phyloP scores from a whole-genome alignment of 495 filamentous ascomycete genomes.

The Symbiotaphrina buchneri region DNA sequence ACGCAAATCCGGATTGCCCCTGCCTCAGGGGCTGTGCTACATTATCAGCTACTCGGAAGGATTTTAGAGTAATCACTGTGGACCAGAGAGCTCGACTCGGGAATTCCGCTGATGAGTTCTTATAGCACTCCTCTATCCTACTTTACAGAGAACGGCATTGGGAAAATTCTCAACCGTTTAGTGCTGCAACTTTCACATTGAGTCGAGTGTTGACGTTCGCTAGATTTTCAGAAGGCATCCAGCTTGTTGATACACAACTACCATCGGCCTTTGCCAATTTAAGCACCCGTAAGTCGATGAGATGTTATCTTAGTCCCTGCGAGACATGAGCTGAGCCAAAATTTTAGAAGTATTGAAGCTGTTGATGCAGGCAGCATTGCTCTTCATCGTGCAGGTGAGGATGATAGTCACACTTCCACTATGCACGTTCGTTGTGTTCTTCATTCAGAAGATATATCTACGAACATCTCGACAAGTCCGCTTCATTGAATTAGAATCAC shows the following conservation, averaged over 20 bases:
- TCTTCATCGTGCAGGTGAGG: constrained; percentile 5
- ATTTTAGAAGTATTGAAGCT: background rate
- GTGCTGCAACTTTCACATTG: too few relatives aligned
- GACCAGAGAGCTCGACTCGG: constrained; percentile 1
- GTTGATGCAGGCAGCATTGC: background rate
- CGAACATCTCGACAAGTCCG: constrained; percentile 41
- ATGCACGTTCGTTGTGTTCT: constrained; percentile 17
- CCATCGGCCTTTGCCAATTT: constrained; percentile 8
- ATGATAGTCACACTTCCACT: constrained; percentile 6
- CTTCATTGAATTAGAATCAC: constrained; percentile 36
- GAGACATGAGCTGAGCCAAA: too few relatives aligned
- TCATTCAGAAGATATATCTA: constrained; percentile 37
- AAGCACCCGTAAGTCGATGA: too few relatives aligned
- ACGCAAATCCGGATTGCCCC: too few relatives aligned
- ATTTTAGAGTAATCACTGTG: constrained; percentile 4
- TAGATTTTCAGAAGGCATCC: too few relatives aligned
- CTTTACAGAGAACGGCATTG: constrained; percentile 3
- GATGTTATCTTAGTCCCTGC: too few relatives aligned
- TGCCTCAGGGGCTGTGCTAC: too few relatives aligned
- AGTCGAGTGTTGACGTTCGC: too few relatives aligned
- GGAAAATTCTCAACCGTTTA: constrained; percentile 19
- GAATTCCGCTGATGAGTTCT: constrained; percentile 10
- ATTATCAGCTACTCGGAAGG: too few relatives aligned
- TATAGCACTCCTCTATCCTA: constrained; percentile 6
- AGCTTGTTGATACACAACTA: constrained; percentile 32